Base-by-base conservation (phyloP, 805 yeast species). In the Yamadazyma philogaea region DNA sequence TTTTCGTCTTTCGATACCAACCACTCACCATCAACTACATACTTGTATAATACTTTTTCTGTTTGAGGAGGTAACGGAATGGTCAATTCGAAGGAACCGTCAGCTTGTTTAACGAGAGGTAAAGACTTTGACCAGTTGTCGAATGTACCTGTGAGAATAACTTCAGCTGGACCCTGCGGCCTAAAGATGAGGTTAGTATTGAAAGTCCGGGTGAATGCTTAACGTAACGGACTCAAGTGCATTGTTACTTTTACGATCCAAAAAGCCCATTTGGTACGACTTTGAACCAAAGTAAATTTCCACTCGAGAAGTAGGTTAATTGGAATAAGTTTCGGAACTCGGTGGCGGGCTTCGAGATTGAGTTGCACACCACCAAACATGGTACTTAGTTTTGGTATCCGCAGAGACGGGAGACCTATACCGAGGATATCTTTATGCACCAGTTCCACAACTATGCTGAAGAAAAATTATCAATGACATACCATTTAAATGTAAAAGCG, bases 11-110 rank as follows among this genome's bases (percentile, higher is more conserved):
- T 57, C 15, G 70, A 64, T 18, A 70, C 69, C 18, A 60, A 56
- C 89, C 89, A 84, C 35, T 74, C 75, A 35, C 82, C 87, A 57
- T 83, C 89, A 34, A 83, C 89, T 43, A 84, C 76, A 56, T 77
- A 83, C 65, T 80, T 80, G 66, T 74, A 80, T 17, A 66, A 60
- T 31, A 79, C 57, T 52, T 67, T 66, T 39, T 60, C 69, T 17
- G 54, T 66, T 21, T 67, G 60, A n/a, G 64, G 38, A 15, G 69
- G 68, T 39, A 81, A 66, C 17, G 87, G 87, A 40, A 80, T 69
- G 3, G 81, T 70, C 40, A 81, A 62, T 41, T 74, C 74, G 54
- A 81, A 82, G n/a, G 78, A 72, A 16, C 84, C 86, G 52, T 74
- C 78, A 7, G 75, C 61, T 44, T 75, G 75, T 54, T 81, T 77